Percentiles rank a stretch among this genome's conserved stretches.
Conservation (phyloP, 257 asterid genomes). For the Gentiana macrophylla region DNA sequence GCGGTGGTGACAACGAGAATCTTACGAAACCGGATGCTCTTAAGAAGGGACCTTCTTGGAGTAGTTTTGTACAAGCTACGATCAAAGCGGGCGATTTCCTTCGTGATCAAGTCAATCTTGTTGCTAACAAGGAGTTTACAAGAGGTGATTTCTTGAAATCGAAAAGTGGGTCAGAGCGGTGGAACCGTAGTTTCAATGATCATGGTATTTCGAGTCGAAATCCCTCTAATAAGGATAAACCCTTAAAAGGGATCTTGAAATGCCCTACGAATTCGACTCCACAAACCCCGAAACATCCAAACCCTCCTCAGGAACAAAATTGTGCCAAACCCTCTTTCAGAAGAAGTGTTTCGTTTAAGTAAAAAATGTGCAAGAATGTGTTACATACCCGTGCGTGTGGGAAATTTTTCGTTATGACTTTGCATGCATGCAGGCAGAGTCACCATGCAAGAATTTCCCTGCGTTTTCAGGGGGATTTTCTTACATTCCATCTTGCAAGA, state of each 20-base stretch:
- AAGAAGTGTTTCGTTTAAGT: constrained; percentile 54
- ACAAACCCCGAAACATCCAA: constrained; percentile 11
- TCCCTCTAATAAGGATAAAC: constrained; percentile 16
- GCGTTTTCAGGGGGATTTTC: too few species aligned
- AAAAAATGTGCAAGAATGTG: too few species aligned
- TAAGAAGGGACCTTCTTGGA: constrained; percentile 2
- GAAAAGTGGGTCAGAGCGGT: neutral
- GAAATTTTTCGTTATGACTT: too few species aligned
- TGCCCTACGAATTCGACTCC: constrained; percentile 11
- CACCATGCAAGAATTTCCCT: too few species aligned
- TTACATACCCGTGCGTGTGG: too few species aligned
- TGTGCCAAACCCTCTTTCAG: constrained; percentile 50
- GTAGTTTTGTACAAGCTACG: constrained; percentile 13
- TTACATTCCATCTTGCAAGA: too few species aligned
- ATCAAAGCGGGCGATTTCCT: neutral
- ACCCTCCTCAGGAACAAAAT: constrained; percentile 1
- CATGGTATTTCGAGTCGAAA: neutral
- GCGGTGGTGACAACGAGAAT: neutral
- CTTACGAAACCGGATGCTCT: neutral
- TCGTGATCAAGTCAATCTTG: constrained; percentile 2
- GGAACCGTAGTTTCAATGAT: neutral
- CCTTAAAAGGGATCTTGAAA: constrained; percentile 55
- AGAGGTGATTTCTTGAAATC: constrained; percentile 15
- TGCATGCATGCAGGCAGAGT: too few species aligned
- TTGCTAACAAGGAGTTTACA: constrained; percentile 1